phyloP scores from a whole-genome alignment of 192 early-diverging fungal species.

The Coemansia biformis region DNA sequence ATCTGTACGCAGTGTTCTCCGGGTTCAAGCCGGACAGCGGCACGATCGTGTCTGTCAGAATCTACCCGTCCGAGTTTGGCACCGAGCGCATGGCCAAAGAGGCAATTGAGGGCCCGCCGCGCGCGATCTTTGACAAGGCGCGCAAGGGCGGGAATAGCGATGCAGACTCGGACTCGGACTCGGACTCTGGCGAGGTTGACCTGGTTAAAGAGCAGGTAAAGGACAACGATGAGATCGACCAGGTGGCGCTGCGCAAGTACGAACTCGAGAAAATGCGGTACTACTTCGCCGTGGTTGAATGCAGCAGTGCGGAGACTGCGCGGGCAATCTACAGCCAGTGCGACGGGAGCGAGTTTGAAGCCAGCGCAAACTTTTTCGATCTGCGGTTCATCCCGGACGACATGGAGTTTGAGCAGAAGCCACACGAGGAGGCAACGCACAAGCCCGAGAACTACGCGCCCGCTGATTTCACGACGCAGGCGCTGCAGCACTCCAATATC shows the following conservation, averaged over 20 bases:
- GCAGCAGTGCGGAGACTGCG: slow-evolving; percentile 79
- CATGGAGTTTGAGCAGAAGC: slow-evolving; percentile 75
- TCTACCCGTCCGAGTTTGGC: slow-evolving; percentile 77
- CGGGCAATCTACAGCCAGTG: slow-evolving; percentile 71
- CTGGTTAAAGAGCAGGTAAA: slow-evolving; percentile 47
- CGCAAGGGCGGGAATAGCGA: slow-evolving; percentile 34
- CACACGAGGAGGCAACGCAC: slow-evolving; percentile 56
- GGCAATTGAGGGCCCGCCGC: slow-evolving; percentile 39
- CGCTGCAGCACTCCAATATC: slow-evolving; percentile 88
- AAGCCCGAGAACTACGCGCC: slow-evolving; percentile 67
- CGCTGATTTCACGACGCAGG: slow-evolving; percentile 67
- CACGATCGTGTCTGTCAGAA: slow-evolving; percentile 65
- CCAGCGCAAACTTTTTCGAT: slow-evolving; percentile 88
- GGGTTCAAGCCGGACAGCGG: slow-evolving; percentile 76
- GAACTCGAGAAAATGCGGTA: slow-evolving; percentile 85
- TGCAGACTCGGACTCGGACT: slow-evolving; percentile 27
- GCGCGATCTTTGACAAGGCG: slow-evolving; percentile 28
- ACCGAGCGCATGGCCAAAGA: slow-evolving; percentile 58
- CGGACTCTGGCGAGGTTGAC: slow-evolving; percentile 24
- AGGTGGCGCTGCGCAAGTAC: slow-evolving; percentile 77
- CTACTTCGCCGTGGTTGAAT: slow-evolving; percentile 94
- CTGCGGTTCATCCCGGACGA: slow-evolving; percentile 89
- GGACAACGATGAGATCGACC: slow-evolving; percentile 76
- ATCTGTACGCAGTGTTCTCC: slow-evolving; percentile 80
- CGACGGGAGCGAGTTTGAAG: slow-evolving; percentile 91